Base-by-base conservation (phyloP, 768 basidiomycete genomes). In the Boletus insuetus region DNA sequence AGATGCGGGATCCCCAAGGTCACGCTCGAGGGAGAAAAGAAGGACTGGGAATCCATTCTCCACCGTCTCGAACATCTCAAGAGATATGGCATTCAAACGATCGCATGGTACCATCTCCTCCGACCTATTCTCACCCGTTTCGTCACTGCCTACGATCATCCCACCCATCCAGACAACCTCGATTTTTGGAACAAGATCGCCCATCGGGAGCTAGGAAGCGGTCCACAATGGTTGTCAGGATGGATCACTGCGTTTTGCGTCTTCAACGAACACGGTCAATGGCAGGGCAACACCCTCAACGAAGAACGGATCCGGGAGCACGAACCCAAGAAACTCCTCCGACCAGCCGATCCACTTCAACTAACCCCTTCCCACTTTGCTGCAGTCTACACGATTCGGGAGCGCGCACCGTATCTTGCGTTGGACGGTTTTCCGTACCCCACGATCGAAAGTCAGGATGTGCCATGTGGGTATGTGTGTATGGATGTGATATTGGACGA, bases 1-100 rank as follows among this genome's bases (percentile, higher is more conserved):
- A 55, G 54, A 16, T 78, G 78, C 42, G 77, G 80, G 2, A 73
- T 80, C 4, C 77, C 80, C 16, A 69, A 63, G 32, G 69, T 82
- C 45, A 79, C 77, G 6, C 72, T 82, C 34, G 68, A 74, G 46
- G 79, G 79, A 1, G 69, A 67, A 38, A 68, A 65, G 32, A 49
- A 60, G 3, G 80, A 81, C 59, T 80, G 75, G 72, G 54, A 71
- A 16, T 56, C 60, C 6, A 65, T 80, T 12, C 63, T 74, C 8
- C 4, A 38, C 4, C 67, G 77, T 11, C 51, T 79, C 26, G 76
- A 77, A 12, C 74, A 72, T 55, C 63, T 80, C 43, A 64, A 66
- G 34, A 60, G 64, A 12, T 77, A 74, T 46, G 78, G 74, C 2
- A 63, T 73, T 19, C 63, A 60, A 10, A 69, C 72, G 26, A 59